Percentiles rank a stretch among this genome's conserved stretches.
Conservation (phyloP, 2,329 filamentous ascomycete genomes). For the Fusarium burgessii region DNA sequence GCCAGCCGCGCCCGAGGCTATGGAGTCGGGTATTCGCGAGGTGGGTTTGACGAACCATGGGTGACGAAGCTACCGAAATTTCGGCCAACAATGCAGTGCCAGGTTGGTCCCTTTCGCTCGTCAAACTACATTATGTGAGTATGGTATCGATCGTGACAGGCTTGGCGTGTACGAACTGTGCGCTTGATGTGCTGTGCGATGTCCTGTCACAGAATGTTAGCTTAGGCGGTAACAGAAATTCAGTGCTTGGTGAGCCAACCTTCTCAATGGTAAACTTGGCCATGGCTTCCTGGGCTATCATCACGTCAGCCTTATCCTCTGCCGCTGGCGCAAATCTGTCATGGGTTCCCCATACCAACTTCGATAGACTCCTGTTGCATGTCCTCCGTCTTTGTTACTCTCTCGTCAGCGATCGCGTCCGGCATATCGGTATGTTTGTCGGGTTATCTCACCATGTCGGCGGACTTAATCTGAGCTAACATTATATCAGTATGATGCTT, state of each 20-base stretch:
- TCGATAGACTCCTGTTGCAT: slow-evolving; percentile 97
- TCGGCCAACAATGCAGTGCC: slow-evolving; percentile 98
- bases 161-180: slow-evolving; percentile 67
- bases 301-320: slow-evolving; percentile 44
- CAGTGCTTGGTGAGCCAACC: slow-evolving; percentile 51
- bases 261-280: slow-evolving; percentile 72
- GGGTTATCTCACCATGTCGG: slow-evolving; percentile 84
- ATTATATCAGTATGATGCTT: slow-evolving; percentile 23
- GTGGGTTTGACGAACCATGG: slow-evolving; percentile 74
- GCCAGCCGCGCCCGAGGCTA: slow-evolving; percentile 4
- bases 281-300: slow-evolving; percentile 71
- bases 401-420: slow-evolving; percentile 48
- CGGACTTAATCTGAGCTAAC: slow-evolving; percentile 95
- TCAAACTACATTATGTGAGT: slow-evolving; percentile 76
- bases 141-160: slow-evolving; percentile 20
- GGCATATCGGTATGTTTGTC: slow-evolving; percentile 17
- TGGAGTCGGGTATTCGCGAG: not conserved
- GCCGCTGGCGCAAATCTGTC: slow-evolving; percentile 6
- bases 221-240: not conserved
- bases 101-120: slow-evolving; percentile 95
- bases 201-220: slow-evolving; percentile 69
- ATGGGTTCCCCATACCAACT: slow-evolving; percentile 75
- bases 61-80: slow-evolving; percentile 99
- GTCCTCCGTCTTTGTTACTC: slow-evolving; percentile 80
- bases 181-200: slow-evolving; percentile 97